These are phyloP conservation scores for Chlamydomonas sphaeroides DNA, from an alignment of 139 green algal genomes.

Conservation along the genomic window DNA sequence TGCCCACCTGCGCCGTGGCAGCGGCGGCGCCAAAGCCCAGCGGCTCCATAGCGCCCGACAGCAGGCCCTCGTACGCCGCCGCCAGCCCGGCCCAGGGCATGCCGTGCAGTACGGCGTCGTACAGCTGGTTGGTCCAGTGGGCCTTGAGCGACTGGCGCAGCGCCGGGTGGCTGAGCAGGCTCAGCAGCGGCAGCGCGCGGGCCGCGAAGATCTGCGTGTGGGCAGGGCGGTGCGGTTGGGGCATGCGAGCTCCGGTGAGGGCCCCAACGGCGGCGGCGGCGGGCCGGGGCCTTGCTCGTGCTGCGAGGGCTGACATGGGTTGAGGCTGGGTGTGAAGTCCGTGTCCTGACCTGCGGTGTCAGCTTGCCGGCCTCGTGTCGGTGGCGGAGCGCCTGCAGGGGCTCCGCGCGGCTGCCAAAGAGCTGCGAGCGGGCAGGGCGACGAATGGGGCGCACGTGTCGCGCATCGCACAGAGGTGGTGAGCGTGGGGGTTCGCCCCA, in stretches of 20 bases:
- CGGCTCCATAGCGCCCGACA: neutral
- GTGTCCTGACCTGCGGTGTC: neutral
- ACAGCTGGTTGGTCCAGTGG: constrained; percentile 28
- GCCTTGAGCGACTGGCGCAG: constrained; percentile 5
- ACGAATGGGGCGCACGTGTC: too few species aligned
- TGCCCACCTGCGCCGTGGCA: too few species aligned
- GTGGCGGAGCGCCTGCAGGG: neutral
- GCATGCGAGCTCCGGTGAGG: too few species aligned
- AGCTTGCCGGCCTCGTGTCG: neutral
- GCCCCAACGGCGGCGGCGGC: too few species aligned
- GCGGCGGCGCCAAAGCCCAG: neutral
- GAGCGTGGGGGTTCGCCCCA: too few species aligned
- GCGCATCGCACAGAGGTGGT: too few species aligned
- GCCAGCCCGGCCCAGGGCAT: constrained; percentile 2
- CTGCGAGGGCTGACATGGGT: too few species aligned
- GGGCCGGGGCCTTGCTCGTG: too few species aligned
- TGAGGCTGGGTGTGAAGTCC: too few species aligned
- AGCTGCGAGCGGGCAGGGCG: neutral
- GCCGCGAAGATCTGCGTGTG: constrained; percentile 5
- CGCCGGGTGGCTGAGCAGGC: neutral
- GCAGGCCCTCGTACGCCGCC: neutral
- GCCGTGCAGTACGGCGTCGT: constrained; percentile 10
- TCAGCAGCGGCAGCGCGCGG: constrained; percentile 16
- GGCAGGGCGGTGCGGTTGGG: too few species aligned
- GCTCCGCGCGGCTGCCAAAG: too few species aligned